Base-by-base conservation (phyloP, 306 rosid species). In the Castanea sativa region DNA sequence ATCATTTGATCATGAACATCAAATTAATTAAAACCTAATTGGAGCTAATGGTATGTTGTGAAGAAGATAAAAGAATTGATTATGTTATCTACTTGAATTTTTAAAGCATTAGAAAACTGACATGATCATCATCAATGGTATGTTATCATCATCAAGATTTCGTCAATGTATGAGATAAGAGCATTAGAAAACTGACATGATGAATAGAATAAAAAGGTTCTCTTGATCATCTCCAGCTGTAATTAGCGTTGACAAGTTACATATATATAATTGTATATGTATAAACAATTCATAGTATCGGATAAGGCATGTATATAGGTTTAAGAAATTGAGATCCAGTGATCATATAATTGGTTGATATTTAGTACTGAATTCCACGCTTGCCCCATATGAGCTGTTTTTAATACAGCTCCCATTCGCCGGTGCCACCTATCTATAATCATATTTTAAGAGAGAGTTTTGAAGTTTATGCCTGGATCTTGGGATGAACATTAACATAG, bases 101-200 rank as follows among this genome's bases (percentile, higher is more conserved):
- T 21, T 32, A 18, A 45, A 38, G 38, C 20, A 13, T 55, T 63
- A 4, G 29, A 41, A 75, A 69, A 25, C 19, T 45, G 9, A 27
- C 67, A 35, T 55, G n/a, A 6, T 25, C 10, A 13, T 16, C 65
- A 69, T 75, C 76, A 41, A 81, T 25, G 27, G 27, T 25, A 25
- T 25, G 27, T 25, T 25, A 25, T 25, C 10, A 13, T 16, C 65
- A 69, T 75, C 76, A 41, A 81, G 73, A 75, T 75, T 64, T 43
- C 68, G 15, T 71, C 68, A 38, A 3, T 53, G 1, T 16, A 32
- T 29, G 30, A 63, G 32, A 38, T 21, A 49, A 18, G 57, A 38
- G 52, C 20, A 13, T 55, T 63, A 4, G 29, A 41, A 75, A 69
- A 25, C 19, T 45, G 9, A 27, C 67, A 35, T 55, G n/a, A 6